Evolutionary conservation across 768 basidiomycete species (phyloP), one percentile per base, ranked within the genome.

Genomic region (Pleurotus tuber-regium): DNA sequence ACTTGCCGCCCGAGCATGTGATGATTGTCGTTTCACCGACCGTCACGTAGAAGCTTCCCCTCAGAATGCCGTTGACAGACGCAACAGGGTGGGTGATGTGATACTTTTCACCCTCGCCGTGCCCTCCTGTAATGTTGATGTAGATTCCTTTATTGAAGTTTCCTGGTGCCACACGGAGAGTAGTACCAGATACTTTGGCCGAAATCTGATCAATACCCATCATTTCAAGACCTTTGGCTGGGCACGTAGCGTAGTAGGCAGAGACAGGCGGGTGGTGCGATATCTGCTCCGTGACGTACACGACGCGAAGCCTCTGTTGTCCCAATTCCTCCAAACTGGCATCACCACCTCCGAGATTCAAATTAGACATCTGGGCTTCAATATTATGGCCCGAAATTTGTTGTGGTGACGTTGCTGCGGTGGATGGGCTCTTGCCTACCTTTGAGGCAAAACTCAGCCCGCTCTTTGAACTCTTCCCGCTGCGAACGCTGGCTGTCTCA

Each of bases 251-350:
- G 56, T 83, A 85, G 63, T 84, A 96, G 1, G 89, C 84, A 1
- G 92, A 96, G 25, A 98, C 82, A 2, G 97, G 97, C 0, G 97
- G 97, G 61, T 99, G 97, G 69, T 99, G 97, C 1, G 91, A 97
- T 41, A 98, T 85, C 68, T 97, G 95, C 66, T 97, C 95, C 11
- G 93, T 96, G 41, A 95, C 69, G 66, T 82, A 96, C 4, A 83
- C 79, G 38, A 95, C 82, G 28, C 92, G 87, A 12, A 63, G 43
- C 4, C 51, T 63, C 16, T 48, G 38, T 21, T 52, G 47, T 33
- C 55, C 59, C 25, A 58, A 51, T 2, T 43, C 56, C n/a, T 52
- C 53, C 31, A 40, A 43, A 24, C 38, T 43, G 14, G 46, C 33
- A 65, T 62, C 66, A 23, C 62, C 65, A 31, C 61, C 67, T 28